Conservation (phyloP, 768 basidiomycete genomes). For the Boletus tylopilopsis region DNA sequence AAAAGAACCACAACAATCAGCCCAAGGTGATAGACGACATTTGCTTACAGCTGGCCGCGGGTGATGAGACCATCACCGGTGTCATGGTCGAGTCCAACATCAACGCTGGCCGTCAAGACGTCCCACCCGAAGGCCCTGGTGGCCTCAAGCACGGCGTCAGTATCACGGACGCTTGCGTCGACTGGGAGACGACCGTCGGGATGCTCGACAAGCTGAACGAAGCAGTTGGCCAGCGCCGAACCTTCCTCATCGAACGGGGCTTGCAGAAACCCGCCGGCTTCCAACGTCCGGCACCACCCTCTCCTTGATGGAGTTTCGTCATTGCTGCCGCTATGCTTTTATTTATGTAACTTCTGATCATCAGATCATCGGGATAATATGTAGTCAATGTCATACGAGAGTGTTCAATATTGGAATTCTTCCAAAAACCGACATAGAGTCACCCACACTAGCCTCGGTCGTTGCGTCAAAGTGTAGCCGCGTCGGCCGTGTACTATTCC, state of each 20-base stretch:
- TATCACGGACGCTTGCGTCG: constrained; percentile 91
- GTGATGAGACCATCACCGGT: constrained; percentile 74
- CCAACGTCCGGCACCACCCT: constrained; percentile 15
- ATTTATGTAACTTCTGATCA: constrained; percentile 1
- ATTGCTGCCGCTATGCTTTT: not conserved
- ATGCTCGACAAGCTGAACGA: constrained; percentile 75
- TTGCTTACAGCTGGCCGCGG: constrained; percentile 68
- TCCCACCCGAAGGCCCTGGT: constrained; percentile 66
- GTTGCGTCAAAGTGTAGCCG: too few species aligned
- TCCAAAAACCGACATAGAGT: too few species aligned
- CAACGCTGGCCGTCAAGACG: constrained; percentile 86
- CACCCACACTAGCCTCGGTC: too few species aligned
- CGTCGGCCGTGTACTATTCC: too few species aligned
- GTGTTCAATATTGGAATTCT: too few species aligned
- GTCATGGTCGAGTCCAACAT: constrained; percentile 98
- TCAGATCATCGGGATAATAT: too few species aligned
- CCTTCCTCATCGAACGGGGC: constrained; percentile 22
- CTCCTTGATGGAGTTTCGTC: constrained; percentile 7
- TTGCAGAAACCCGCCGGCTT: constrained; percentile 27
- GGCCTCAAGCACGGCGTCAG: constrained; percentile 76
- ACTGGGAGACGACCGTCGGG: constrained; percentile 73
- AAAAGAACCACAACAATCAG: constrained; percentile 93
- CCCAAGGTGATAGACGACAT: constrained; percentile 72
- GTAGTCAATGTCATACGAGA: too few species aligned
- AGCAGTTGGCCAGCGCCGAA: constrained; percentile 29